phyloP scores from a whole-genome alignment of 768 basidiomycete species.

The Psilocybe cubensis region DNA sequence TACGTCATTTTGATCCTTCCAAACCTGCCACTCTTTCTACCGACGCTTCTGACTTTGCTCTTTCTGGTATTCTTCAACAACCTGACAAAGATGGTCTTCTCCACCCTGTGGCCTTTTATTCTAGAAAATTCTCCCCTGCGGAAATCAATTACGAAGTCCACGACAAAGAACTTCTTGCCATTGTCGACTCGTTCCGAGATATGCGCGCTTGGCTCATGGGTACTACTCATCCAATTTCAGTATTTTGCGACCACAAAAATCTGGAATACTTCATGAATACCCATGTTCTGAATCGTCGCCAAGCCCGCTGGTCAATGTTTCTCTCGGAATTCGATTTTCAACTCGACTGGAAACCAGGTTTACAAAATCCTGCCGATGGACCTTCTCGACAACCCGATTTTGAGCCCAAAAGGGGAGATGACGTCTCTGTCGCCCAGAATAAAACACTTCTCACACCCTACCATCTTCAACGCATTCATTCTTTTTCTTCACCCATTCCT shows the following conservation, averaged over 20 bases:
- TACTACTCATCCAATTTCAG: slow-evolving; percentile 24
- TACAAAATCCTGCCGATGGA: slow-evolving; percentile 32
- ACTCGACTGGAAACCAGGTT: slow-evolving; percentile 32
- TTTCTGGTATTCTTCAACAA: slow-evolving; percentile 34
- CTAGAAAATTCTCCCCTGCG: slow-evolving; percentile 28
- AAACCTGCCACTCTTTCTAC: slow-evolving; percentile 28
- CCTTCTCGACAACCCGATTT: slow-evolving; percentile 33
- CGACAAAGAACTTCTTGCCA: slow-evolving; percentile 55
- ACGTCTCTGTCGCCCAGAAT: slow-evolving; percentile 19
- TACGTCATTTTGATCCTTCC: slow-evolving; percentile 33
- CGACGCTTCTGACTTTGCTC: slow-evolving; percentile 40
- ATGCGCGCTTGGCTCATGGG: slow-evolving; percentile 37
- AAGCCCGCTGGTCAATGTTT: slow-evolving; percentile 50
- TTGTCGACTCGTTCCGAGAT: slow-evolving; percentile 40
- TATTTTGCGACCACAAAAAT: slow-evolving; percentile 40
- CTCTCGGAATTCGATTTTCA: slow-evolving; percentile 41
- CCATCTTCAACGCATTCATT: slow-evolving; percentile 29
- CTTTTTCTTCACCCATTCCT: slow-evolving; percentile 15
- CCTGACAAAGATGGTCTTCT: slow-evolving; percentile 25
- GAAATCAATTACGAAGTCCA: slow-evolving; percentile 56
- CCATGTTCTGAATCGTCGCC: slow-evolving; percentile 43
- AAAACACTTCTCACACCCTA: slow-evolving; percentile 31
- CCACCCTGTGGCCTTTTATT: slow-evolving; percentile 45
- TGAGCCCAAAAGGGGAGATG: slow-evolving; percentile 31
- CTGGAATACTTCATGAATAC: slow-evolving; percentile 46